A percentile compares a stretch with the other conserved stretches of the same genome.
These are phyloP conservation scores for Phytopythium sindhum DNA, from an alignment of 352 stramenopile genomes.

Conservation along the genomic window DNA sequence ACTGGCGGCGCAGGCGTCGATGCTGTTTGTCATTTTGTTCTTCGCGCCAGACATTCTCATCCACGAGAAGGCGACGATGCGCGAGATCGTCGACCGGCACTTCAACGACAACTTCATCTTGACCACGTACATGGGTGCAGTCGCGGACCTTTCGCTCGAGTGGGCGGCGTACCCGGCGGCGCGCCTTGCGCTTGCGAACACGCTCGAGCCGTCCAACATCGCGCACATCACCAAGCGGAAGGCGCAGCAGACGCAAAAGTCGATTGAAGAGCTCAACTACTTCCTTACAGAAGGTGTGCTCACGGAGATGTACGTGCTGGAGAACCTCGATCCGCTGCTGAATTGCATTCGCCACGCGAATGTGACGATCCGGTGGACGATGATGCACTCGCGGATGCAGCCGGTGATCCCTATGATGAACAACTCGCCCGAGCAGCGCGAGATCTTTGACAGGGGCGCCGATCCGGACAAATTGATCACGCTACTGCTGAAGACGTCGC, in stretches of 20 bases:
- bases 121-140: constrained; percentile 93
- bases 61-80: constrained; percentile 90
- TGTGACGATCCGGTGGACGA: constrained; percentile 91
- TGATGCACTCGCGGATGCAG: constrained; percentile 92
- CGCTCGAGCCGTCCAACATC: constrained; percentile 84
- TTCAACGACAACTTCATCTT: constrained; percentile 98
- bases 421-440: constrained; percentile 72
- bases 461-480: constrained; percentile 87
- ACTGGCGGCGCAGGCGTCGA: constrained; percentile 89
- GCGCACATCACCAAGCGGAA: constrained; percentile 89
- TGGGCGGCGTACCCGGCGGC: constrained; percentile 91
- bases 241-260: constrained; percentile 77
- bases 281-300: constrained; percentile 91
- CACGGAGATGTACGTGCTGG: constrained; percentile 92
- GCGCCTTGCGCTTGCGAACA: constrained; percentile 87
- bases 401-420: constrained; percentile 86
- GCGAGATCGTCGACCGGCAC: constrained; percentile 94
- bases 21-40: constrained; percentile 95
- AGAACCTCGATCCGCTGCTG: constrained; percentile 89
- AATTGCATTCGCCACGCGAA: constrained; percentile 92
- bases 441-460: constrained; percentile 80
- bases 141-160: constrained; percentile 91
- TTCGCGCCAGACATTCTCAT: constrained; percentile 92
- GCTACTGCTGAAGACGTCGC: constrained; percentile 91
- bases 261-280: constrained; percentile 87